Conservation (phyloP, 176 grass and related monocot species). For the Microstegium vimineum region DNA sequence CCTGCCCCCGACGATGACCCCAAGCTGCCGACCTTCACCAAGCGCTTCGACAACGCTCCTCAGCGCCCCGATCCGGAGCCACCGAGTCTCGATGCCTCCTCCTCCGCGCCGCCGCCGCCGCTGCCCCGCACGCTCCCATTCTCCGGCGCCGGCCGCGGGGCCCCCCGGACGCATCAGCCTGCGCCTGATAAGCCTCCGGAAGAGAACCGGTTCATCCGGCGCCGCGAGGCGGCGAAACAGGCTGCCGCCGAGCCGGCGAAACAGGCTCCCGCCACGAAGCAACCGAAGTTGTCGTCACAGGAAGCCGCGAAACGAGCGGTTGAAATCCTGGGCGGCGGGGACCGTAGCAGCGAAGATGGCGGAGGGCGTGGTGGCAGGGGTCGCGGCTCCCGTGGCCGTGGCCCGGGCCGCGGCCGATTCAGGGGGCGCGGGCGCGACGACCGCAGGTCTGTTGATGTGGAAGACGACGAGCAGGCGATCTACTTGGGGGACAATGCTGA, state of each 20-base stretch:
- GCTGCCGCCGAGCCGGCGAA: neutral
- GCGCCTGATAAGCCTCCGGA: slow-evolving; percentile 15
- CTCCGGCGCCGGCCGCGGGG: slow-evolving; percentile 65
- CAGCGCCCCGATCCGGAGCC: neutral
- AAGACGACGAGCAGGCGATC: slow-evolving; percentile 17
- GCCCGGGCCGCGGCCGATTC: neutral
- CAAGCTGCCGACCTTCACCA: slow-evolving; percentile 28
- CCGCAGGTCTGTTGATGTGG: neutral
- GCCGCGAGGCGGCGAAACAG: slow-evolving; percentile 18
- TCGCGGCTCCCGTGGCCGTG: slow-evolving; percentile 4
- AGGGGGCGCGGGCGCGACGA: neutral
- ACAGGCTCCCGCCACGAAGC: neutral
- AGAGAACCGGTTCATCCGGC: slow-evolving; percentile 61
- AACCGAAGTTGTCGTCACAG: slow-evolving; percentile 35
- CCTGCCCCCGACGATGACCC: neutral
- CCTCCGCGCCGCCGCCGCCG: neutral
- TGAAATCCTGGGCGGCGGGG: slow-evolving; percentile 53
- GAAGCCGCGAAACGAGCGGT: slow-evolving; percentile 63
- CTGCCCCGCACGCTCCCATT: slow-evolving; percentile 8
- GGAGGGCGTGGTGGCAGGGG: slow-evolving; percentile 25
- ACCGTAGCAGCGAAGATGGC: neutral
- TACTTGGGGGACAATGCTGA: slow-evolving; percentile 47
- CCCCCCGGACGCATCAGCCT: slow-evolving; percentile 20
- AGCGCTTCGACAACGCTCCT: slow-evolving; percentile 8
- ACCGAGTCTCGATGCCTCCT: neutral